Conservation (phyloP, 106 monocot genomes). For the Acorus gramineus region DNA sequence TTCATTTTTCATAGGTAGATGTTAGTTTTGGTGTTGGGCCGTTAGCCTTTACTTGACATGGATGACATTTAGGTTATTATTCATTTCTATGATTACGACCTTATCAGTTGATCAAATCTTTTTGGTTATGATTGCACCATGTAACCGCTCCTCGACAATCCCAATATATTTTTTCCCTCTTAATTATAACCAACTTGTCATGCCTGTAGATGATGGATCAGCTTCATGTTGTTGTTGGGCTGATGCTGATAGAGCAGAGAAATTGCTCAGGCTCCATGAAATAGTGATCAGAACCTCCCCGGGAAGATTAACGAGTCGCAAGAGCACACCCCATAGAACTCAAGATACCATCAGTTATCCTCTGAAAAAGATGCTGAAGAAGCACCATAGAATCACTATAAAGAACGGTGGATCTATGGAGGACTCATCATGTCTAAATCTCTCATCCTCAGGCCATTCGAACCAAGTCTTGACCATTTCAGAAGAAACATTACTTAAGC, state of each 20-base stretch:
- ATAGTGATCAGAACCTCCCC: conserved; percentile 16
- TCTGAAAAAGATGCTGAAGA: conserved; percentile 50
- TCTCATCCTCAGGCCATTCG: conserved; percentile 33
- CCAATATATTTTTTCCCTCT: not conserved
- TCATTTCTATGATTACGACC: no score
- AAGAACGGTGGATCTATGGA: conserved; percentile 31
- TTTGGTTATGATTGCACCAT: no score
- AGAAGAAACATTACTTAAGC: conserved; percentile 56
- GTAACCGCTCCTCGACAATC: no score
- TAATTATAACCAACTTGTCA: not conserved
- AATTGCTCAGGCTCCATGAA: conserved; percentile 54
- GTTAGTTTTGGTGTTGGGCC: no score
- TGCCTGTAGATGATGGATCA: conserved; percentile 71
- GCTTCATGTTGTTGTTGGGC: conserved; percentile 79
- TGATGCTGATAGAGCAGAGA: conserved; percentile 36
- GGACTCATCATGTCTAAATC: conserved; percentile 31
- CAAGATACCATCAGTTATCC: conserved; percentile 26
- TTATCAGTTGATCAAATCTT: no score
- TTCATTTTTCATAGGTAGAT: no score
- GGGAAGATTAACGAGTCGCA: conserved; percentile 1
- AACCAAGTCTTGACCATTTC: conserved; percentile 31
- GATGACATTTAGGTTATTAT: no score
- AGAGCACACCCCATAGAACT: not conserved
- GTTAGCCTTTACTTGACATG: no score
- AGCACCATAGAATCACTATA: conserved; percentile 42